Evolutionary conservation across 129 eudicot genomes (phyloP).

Genomic region (Centaurea solstitialis): DNA sequence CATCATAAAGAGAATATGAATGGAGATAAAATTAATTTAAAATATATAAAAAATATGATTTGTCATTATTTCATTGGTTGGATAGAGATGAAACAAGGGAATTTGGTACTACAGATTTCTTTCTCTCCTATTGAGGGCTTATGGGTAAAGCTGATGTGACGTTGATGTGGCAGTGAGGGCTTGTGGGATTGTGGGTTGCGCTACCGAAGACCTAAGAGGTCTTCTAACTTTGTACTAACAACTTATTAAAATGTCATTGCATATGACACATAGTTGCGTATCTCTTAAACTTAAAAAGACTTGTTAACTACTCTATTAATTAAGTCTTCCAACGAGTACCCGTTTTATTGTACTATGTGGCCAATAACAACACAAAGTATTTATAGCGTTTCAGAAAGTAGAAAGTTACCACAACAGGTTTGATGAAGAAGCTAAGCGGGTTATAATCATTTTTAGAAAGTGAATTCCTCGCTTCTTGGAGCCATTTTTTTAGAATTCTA

Average conservation of each 20-base stretch:
- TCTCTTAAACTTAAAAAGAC: neutral
- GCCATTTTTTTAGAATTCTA: constrained; percentile 41
- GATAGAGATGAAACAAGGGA: too few relatives aligned
- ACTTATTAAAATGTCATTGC: neutral
- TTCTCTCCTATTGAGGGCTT: too few relatives aligned
- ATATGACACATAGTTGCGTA: neutral
- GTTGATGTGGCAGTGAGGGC: too few relatives aligned
- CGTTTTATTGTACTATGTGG: neutral
- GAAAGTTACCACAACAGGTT: constrained; percentile 30
- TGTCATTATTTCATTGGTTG: too few relatives aligned
- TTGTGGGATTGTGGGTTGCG: too few relatives aligned
- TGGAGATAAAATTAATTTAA: too few relatives aligned
- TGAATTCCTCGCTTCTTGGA: constrained; percentile 36
- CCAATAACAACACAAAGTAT: neutral
- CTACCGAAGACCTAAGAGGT: too few relatives aligned
- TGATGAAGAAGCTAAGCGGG: constrained; percentile 26
- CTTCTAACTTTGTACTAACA: neutral
- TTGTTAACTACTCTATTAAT: neutral
- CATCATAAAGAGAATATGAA: too few relatives aligned
- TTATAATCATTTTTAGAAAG: constrained; percentile 26
- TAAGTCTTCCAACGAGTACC: neutral
- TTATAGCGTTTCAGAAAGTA: neutral
- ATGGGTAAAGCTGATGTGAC: too few relatives aligned
- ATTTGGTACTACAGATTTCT: too few relatives aligned
- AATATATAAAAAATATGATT: too few relatives aligned